Evolutionary conservation across 345 rosid species (phyloP), one percentile per base, ranked within the genome.

Genomic region (Brassica carinata): DNA sequence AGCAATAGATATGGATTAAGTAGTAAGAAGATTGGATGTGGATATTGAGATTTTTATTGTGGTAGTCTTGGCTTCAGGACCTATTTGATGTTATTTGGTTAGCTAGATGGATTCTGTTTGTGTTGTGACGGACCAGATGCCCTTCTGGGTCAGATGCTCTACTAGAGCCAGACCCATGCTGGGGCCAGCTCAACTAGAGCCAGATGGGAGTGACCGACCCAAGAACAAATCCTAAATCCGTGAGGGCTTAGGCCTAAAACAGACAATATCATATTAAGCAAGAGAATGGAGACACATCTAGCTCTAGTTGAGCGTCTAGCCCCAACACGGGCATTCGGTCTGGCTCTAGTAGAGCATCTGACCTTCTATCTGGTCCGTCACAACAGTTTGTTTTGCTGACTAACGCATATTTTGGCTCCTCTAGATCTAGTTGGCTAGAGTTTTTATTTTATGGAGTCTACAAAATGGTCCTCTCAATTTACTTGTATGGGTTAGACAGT

Each of bases 391-490:
- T 53, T 53, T 29, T 76, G 57, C 30, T 58, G 73, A 58, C 30
- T 57, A 67, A 58, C 2, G 17, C 27, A 57, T 10, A 27, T 36
- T 11, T 7, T 14, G 67, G 69, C 30, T 78, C 18, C 30, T 64
- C 19, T 31, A 64, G 9, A 34, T 71, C 45, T n/a, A 64, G 61
- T 53, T 69, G 45, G 75, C 26, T 77, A 1, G 58, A 64, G 45
- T 64, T 45, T 0, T 27, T 8, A 34, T 65, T 63, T 17, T 57
- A 53, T 53, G 23, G 19, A 53, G 59, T 53, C 23, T 53, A 51
- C 9, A 53, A 2, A 53, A n/a, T n/a, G 7, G 18, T 53, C 19
- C 7, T 53, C 3, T 14, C 57, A 51, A 14, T 14, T 51, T 51
- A 1, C 57, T 51, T 51, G 6, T 14, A 5, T 51, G 57, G 53